Evolutionary conservation across 495 filamentous ascomycete species (phyloP), one percentile per base, ranked within the genome.

Genomic region (Penicillium canariense): DNA sequence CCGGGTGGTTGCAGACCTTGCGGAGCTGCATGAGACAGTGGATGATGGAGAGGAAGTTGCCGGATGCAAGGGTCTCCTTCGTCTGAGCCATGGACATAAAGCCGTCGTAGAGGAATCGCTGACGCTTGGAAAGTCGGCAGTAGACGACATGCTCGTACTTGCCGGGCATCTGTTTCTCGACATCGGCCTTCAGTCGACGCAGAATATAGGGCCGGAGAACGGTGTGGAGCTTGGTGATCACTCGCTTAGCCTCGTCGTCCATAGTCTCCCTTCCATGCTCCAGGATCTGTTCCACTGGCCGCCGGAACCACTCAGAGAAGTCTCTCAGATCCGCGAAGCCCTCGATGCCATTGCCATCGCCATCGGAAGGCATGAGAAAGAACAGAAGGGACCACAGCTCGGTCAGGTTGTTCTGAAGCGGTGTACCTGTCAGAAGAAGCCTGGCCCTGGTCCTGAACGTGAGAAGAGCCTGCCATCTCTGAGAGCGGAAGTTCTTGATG

Each of bases 401-500:
- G 0, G 91, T 93, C 12, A 99, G 77, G 54, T 96, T 96, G 69
- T 99, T 99, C 70, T 99, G 95, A 11, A 99, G 76, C 2, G 95
- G 95, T 4, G 95, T 99, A 47, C 95, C 95, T 0, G 95, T 99
- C 5, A 99, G 78, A 2, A 99, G 79, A 31, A 99, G 80, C 20
- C 95, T 82, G 20, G 91, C 87, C 42, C 86, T 83, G 3, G 93
- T 96, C 56, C 90, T 88, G 72, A 97, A 95, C 1, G 86, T 94
- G 6, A 99, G 82, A 45, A 99, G 76, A 0, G 89, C 90, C 67
- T 97, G 93, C 94, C 94, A 99, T 54, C 93, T 79, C 68, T 96
- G 91, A 0, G 93, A 96, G 59, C 92, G 90, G 78, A 97, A 97
- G 67, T 99, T 99, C 69, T 97, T 97, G 79, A 99, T 99, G 68